Evolutionary conservation across 1,284 basidiomycete genomes (phyloP), one percentile per base, ranked within the genome.

Genomic region (Cryptococcus jaspeensis): DNA sequence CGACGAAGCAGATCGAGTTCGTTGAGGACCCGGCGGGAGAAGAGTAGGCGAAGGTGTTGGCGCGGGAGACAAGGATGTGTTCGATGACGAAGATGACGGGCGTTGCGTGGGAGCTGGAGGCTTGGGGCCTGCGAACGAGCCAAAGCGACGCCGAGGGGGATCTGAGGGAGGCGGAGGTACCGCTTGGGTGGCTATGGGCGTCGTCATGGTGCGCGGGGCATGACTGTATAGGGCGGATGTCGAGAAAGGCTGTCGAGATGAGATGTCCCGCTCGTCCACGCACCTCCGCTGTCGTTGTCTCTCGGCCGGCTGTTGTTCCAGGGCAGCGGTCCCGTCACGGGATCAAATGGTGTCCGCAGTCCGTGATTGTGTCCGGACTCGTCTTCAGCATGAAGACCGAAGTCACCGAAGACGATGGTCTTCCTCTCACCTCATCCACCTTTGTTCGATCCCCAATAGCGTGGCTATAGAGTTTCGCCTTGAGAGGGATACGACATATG

Each of bases 1-100:
- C 0, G 65, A 64, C 1, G 66, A 66, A 15, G 59, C 54, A 15
- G 69, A 69, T 20, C 68, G 44, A 7, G 66, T 59, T 12, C 66
- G 61, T 20, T 58, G 57, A 3, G 62, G 58, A 36, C 53, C 60
- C 3, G 58, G 48, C 8, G 61, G 53, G 6, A 52, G 38, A 6
- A 46, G 52, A 8, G 43, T 55, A 11, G 58, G 43, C n/a, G 53
- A 48, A 8, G 50, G 25, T n/a, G 56, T 44, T 4, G 28, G 28
- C 9, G 11, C 22, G 45, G 43, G 60, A 28, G 43, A 57, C 56
- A 41, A 35, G 6, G 61, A 63, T 7, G 36, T 22, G 25, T 37
- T 53, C 25, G 55, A 55, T 5, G 59, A 55, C 13, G 55, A 53
- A 6, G 58, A 53, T 25, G 45, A 55, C 4, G 56, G 53, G 38